Evolutionary conservation across 306 rosid genomes (phyloP).

Genomic region (Glycine tomentella): DNA sequence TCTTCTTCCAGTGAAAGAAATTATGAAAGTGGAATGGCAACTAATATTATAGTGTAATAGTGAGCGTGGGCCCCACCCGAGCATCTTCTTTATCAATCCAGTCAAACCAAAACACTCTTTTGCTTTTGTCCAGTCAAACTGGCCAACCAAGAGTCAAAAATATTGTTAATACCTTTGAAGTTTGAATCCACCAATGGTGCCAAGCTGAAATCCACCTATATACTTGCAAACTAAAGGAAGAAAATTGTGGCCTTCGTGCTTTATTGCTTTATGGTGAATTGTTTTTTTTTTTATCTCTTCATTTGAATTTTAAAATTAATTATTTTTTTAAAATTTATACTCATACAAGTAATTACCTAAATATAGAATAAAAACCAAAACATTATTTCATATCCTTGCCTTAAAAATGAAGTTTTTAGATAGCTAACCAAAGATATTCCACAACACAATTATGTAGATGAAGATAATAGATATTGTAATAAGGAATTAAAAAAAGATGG

Average conservation of each 20-base stretch:
- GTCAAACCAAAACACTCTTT: constrained; percentile 58
- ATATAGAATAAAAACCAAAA: too few species aligned
- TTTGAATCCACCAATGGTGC: constrained; percentile 65
- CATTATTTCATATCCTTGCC: too few species aligned
- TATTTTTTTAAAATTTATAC: too few species aligned
- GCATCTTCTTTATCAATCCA: constrained; percentile 42
- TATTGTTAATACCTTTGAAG: constrained; percentile 55
- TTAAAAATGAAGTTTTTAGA: too few species aligned
- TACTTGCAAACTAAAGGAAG: constrained; percentile 14
- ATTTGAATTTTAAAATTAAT: too few species aligned
- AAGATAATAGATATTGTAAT: too few species aligned
- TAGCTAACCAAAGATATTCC: too few species aligned
- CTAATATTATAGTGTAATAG: constrained; percentile 47
- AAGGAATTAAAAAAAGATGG: too few species aligned
- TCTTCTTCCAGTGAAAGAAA: constrained; percentile 26
- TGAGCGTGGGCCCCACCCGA: constrained; percentile 52
- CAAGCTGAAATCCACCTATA: constrained; percentile 49
- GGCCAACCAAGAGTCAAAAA: constrained; percentile 54
- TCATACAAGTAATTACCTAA: too few species aligned
- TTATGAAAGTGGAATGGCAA: constrained; percentile 38
- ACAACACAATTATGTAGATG: too few species aligned
- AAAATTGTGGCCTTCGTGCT: neutral
- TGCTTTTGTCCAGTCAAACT: constrained; percentile 65
- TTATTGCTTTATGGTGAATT: too few species aligned
- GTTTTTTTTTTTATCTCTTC: too few species aligned